Evolutionary conservation across 768 basidiomycete genomes (phyloP).

Genomic region (Coprinopsis sp.): DNA sequence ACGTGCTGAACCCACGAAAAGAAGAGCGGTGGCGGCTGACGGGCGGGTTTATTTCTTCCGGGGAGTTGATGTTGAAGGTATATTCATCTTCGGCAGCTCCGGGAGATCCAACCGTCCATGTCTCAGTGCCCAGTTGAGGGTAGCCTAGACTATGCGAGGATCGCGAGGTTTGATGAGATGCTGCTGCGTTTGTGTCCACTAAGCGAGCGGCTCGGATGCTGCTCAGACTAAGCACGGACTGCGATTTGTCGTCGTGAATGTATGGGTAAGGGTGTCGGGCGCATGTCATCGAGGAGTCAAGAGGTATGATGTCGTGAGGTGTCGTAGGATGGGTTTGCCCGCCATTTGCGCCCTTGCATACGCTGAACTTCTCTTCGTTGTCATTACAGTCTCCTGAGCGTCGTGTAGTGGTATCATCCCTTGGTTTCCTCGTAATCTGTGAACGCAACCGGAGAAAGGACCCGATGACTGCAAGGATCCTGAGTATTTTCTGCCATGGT

Average conservation of each 20-base stretch:
- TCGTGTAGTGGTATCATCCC: background rate
- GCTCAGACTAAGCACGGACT: background rate
- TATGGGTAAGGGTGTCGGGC: slow-evolving; percentile 10
- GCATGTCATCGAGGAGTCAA: slow-evolving; percentile 10
- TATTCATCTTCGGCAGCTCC: background rate
- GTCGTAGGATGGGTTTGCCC: background rate
- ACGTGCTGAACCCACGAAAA: slow-evolving; percentile 6
- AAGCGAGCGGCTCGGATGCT: background rate
- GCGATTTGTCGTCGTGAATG: background rate
- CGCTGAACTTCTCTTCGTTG: no score
- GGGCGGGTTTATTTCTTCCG: background rate
- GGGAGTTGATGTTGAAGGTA: slow-evolving; percentile 1
- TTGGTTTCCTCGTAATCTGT: background rate
- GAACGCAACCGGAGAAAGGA: background rate
- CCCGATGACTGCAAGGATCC: background rate
- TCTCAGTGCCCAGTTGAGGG: background rate
- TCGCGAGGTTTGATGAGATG: slow-evolving; percentile 6
- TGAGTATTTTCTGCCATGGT: background rate
- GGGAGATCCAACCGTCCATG: background rate
- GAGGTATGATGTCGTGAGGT: slow-evolving; percentile 3
- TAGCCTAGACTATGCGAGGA: background rate
- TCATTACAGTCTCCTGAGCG: background rate
- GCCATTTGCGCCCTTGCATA: background rate
- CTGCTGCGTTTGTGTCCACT: slow-evolving; percentile 4
- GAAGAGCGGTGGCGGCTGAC: background rate